Evolutionary conservation across 2,329 filamentous ascomycete species (phyloP).

Genomic region (Talaromyces sp.): DNA sequence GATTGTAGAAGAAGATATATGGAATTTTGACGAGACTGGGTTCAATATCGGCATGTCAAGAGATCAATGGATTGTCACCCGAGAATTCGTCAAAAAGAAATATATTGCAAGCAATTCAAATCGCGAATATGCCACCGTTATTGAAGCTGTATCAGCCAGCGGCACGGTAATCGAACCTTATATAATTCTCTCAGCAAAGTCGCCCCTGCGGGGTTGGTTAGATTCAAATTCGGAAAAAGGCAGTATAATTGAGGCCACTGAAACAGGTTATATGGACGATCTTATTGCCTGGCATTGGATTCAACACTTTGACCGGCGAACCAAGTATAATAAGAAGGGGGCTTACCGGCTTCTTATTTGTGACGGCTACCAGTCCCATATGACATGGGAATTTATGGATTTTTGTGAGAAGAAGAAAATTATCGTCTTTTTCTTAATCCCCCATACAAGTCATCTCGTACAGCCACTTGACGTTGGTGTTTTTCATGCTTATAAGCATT

Average conservation of each 20-base stretch:
- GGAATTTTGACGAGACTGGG: neutral
- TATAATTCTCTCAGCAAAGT: neutral
- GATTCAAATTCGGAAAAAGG: neutral
- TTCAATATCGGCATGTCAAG: neutral
- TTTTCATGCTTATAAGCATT: neutral
- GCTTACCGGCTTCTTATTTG: neutral
- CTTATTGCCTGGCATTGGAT: neutral
- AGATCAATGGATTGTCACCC: neutral
- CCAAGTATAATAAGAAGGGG: neutral
- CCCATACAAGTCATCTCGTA: neutral
- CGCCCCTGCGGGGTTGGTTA: neutral
- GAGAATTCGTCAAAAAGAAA: neutral
- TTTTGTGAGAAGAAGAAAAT: neutral
- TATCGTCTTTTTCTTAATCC: neutral
- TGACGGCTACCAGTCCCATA: neutral
- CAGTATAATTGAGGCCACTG: neutral
- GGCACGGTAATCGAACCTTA: neutral
- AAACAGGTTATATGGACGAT: neutral
- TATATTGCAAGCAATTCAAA: neutral
- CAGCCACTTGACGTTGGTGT: slow-evolving; percentile 2
- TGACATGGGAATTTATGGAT: neutral
- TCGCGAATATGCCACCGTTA: neutral
- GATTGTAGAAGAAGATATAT: neutral
- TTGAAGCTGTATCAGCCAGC: neutral
- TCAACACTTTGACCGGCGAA: neutral